These are phyloP conservation scores for Russula ochroleuca DNA, from an alignment of 768 basidiomycete species.

Conservation along the genomic window DNA sequence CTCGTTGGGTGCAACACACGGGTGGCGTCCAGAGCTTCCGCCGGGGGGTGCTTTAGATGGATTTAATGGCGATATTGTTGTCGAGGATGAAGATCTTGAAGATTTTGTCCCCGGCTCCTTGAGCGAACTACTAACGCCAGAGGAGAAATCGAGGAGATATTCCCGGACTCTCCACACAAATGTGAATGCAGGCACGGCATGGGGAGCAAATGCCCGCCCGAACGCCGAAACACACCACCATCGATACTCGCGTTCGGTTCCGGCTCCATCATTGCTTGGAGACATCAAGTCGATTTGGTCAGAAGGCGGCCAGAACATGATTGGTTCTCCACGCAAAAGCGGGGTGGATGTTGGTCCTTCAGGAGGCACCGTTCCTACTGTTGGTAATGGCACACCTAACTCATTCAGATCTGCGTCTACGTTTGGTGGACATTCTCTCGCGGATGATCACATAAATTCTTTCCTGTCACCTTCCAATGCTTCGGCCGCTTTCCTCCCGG, in stretches of 20 bases:
- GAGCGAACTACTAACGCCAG: constrained; percentile 84
- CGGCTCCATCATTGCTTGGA: constrained; percentile 68
- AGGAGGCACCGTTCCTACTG: constrained; percentile 20
- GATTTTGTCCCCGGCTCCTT: constrained; percentile 87
- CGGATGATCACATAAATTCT: constrained; percentile 38
- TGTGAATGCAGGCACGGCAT: constrained; percentile 26
- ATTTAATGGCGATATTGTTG: constrained; percentile 37
- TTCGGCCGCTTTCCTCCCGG: constrained; percentile 76
- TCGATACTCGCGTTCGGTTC: constrained; percentile 79
- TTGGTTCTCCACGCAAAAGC: constrained; percentile 38
- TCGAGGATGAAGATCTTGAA: constrained; percentile 75
- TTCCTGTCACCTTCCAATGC: constrained; percentile 70
- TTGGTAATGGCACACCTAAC: constrained; percentile 46
- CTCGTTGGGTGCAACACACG: constrained; percentile 57
- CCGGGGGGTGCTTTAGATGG: constrained; percentile 13
- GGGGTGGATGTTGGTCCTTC: constrained; percentile 30
- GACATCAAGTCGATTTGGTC: constrained; percentile 82
- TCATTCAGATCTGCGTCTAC: constrained; percentile 48
- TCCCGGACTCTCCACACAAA: constrained; percentile 59
- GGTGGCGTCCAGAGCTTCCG: constrained; percentile 35
- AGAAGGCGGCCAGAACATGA: constrained; percentile 38
- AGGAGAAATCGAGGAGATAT: constrained; percentile 78
- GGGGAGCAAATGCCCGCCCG: constrained; percentile 28
- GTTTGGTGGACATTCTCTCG: constrained; percentile 34
- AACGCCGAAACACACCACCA: constrained; percentile 43